Evolutionary conservation across 176 grass and related monocot species (phyloP), one percentile per base, ranked within the genome.

Genomic region (Oryza punctata): DNA sequence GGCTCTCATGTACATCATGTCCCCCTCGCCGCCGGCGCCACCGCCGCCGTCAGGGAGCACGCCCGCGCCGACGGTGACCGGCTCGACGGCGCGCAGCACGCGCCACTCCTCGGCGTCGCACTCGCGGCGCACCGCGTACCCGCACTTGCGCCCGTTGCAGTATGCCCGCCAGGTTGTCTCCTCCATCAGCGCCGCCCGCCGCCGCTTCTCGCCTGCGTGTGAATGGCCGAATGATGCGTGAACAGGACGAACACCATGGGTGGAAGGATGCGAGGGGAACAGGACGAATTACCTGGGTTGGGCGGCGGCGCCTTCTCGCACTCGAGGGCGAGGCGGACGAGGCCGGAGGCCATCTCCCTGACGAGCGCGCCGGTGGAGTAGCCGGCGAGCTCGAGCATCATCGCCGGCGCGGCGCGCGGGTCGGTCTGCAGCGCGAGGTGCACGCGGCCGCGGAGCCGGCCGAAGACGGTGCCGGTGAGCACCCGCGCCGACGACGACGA

Each of bases 1-100:
- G 6, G 94, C 91, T 64, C 94, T 82, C 94, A 96, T 96, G 81
- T 96, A 96, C 94, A 96, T 93, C 35, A 96, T 77, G 76, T 95
- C 88, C 11, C 87, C 92, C 57, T 91, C 85, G 10, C 68, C 75
- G 24, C 16, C 52, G 7, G 2, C 67, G 0, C n/a, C 75, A 16
- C 28, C 75, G 33, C 35, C 65, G 33, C 67, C 47, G 50, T 70
- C 78, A 19, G 94, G 89, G 28, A 97, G 88, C 11, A 97, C 92
- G 25, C 92, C 92, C 15, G 94, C 92, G 43, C 94, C 92, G 0
- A 94, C 88, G 12, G 94, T 92, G 27, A 97, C 81, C 5, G 86
- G 83, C 78, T 97, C 92, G 25, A 97, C 90, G 33, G 86, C 84
- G 1, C 81, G 41, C 21, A 93, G 76, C 57, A 93, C 73, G 29